Evolutionary conservation across 2,329 filamentous ascomycete species (phyloP).

Genomic region (Fonsecaea monophora): DNA sequence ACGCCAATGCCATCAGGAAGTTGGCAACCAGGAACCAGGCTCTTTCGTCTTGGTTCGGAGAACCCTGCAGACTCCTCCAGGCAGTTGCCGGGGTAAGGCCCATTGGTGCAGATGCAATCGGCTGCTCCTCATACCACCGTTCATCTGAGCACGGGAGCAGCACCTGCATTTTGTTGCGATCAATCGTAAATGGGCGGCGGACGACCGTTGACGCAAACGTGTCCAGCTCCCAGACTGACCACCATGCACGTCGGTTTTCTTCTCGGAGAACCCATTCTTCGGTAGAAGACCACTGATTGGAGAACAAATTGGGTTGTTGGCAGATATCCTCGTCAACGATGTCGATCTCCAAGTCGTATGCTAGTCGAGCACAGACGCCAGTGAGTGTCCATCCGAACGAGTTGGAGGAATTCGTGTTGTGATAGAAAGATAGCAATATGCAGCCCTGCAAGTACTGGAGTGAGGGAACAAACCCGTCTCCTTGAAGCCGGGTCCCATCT

Average conservation of each 20-base stretch:
- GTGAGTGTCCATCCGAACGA: conserved; percentile 80
- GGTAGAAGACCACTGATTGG: neutral
- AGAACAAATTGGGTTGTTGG: neutral
- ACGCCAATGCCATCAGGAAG: conserved; percentile 3
- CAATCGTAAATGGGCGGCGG: conserved; percentile 4
- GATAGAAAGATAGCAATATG: conserved; percentile 12
- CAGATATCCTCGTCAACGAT: conserved; percentile 71
- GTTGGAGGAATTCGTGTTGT: neutral
- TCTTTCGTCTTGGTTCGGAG: conserved; percentile 4
- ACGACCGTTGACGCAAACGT: neutral
- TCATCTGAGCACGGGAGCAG: conserved; percentile 6
- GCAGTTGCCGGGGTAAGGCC: neutral
- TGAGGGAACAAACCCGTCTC: neutral
- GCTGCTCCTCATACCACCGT: neutral
- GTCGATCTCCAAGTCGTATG: conserved; percentile 87
- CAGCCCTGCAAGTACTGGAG: conserved; percentile 19
- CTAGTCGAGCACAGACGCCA: conserved; percentile 85
- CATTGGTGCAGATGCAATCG: conserved; percentile 1
- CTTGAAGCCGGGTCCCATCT: conserved; percentile 10
- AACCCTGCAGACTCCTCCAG: conserved; percentile 2
- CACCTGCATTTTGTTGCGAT: conserved; percentile 3
- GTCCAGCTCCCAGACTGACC: conserved; percentile 18
- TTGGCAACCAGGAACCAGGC: conserved; percentile 14
- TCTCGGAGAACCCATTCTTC: conserved; percentile 4
- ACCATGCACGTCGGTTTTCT: conserved; percentile 9